Evolutionary conservation across 2,329 filamentous ascomycete species (phyloP).

Genomic region (Blumeriella jaapii): DNA sequence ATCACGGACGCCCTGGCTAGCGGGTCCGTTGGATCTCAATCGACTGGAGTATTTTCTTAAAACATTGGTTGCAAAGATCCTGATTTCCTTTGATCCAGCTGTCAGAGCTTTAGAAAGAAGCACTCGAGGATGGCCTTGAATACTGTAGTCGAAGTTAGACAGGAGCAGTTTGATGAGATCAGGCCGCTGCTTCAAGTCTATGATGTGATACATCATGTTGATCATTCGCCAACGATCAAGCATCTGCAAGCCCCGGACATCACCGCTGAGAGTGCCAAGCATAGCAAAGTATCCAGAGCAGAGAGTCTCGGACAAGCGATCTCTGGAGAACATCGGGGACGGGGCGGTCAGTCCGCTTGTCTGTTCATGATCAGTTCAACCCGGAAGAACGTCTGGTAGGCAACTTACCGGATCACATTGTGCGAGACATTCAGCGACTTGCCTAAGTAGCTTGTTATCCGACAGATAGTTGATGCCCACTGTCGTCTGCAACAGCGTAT

Average conservation of each 20-base stretch:
- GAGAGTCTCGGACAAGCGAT: slow-evolving; percentile 75
- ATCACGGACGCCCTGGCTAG: slow-evolving; percentile 40
- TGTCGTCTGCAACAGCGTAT: slow-evolving; percentile 71
- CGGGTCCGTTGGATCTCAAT: slow-evolving; percentile 31
- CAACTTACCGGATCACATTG: slow-evolving; percentile 74
- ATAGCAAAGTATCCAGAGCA: slow-evolving; percentile 92
- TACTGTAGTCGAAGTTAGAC: slow-evolving; percentile 82
- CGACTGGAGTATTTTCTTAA: slow-evolving; percentile 74
- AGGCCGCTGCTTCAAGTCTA: slow-evolving; percentile 80
- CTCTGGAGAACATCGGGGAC: slow-evolving; percentile 77
- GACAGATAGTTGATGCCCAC: slow-evolving; percentile 78
- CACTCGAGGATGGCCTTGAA: slow-evolving; percentile 81
- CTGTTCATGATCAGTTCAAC: slow-evolving; percentile 28
- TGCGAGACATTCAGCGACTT: slow-evolving; percentile 90
- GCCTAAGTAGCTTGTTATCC: slow-evolving; percentile 85
- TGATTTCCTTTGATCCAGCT: slow-evolving; percentile 79
- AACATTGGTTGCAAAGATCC: slow-evolving; percentile 79
- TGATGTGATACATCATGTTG: slow-evolving; percentile 99
- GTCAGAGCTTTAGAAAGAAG: slow-evolving; percentile 90
- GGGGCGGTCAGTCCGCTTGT: slow-evolving; percentile 67
- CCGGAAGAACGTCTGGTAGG: neutral
- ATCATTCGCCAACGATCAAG: slow-evolving; percentile 96
- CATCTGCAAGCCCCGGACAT: slow-evolving; percentile 73
- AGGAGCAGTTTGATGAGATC: slow-evolving; percentile 84
- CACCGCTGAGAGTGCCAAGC: slow-evolving; percentile 75